These are phyloP conservation scores for Adansonia gregorii DNA, from an alignment of 441 rosid species.

Conservation along the genomic window DNA sequence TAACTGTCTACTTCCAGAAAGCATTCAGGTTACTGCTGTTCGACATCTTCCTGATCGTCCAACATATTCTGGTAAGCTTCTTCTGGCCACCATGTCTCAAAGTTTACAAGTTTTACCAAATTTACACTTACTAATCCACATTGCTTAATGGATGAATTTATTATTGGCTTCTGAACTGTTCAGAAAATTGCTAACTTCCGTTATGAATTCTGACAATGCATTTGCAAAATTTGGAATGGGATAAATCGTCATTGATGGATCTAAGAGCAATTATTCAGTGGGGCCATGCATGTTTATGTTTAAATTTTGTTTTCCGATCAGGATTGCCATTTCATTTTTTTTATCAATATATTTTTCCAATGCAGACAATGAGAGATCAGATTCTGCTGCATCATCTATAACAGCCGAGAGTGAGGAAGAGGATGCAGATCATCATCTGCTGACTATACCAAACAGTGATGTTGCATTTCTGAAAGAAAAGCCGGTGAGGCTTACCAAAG, in stretches of 20 bases:
- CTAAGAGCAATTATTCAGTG: background rate
- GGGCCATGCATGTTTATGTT: background rate
- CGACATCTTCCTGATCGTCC: constrained; percentile 80
- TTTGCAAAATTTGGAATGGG: background rate
- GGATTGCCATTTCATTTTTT: background rate
- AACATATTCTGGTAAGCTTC: constrained; percentile 64
- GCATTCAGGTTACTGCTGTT: constrained; percentile 82
- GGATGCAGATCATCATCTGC: constrained; percentile 58
- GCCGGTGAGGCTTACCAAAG: constrained; percentile 58
- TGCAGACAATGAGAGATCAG: constrained; percentile 49
- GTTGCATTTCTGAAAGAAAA: constrained; percentile 58
- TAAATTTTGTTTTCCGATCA: background rate
- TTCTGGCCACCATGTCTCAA: background rate
- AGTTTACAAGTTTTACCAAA: background rate
- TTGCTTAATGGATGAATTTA: background rate
- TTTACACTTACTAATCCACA: background rate
- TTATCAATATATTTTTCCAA: constrained; percentile 14
- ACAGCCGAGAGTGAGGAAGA: constrained; percentile 49
- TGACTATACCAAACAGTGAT: constrained; percentile 54
- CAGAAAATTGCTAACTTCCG: background rate
- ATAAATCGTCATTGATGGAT: background rate
- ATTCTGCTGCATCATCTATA: constrained; percentile 45
- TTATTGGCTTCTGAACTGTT: constrained; percentile 3
- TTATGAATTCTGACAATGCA: background rate
- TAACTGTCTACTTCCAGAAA: constrained; percentile 89